phyloP scores from a whole-genome alignment of 805 yeast genomes.

The Blastobotrys muscicola region DNA sequence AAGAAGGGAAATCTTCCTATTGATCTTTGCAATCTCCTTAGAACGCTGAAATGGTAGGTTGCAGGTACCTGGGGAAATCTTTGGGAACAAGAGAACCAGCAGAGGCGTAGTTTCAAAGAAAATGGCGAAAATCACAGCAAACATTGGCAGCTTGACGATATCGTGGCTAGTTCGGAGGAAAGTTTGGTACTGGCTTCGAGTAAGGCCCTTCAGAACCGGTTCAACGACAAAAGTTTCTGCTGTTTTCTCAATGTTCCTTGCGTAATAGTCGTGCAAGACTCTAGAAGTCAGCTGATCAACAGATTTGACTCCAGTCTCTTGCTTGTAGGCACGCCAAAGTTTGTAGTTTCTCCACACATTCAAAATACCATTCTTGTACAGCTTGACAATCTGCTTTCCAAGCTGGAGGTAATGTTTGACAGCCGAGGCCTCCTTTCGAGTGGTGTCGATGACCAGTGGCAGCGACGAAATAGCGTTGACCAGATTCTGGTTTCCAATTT shows the following conservation, averaged over 20 bases:
- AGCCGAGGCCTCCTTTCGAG: constrained; percentile 7
- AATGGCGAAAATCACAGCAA: constrained; percentile 43
- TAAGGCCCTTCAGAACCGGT: constrained; percentile 28
- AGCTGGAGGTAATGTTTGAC: constrained; percentile 13
- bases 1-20: constrained; percentile 3
- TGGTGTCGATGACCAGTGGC: constrained; percentile 21
- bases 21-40: constrained; percentile 1
- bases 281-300: constrained; percentile 14
- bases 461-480: constrained; percentile 19
- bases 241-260: constrained; percentile 4
- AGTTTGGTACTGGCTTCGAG: constrained; percentile 41
- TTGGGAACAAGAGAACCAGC: constrained; percentile 43
- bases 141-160: constrained; percentile 45
- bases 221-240: background rate
- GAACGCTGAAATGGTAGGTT: constrained; percentile 36
- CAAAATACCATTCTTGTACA: constrained; percentile 40
- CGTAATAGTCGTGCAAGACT: constrained; percentile 21
- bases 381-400: constrained; percentile 23
- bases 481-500: too few relatives aligned
- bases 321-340: constrained; percentile 9
- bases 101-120: constrained; percentile 51
- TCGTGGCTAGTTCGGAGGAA: constrained; percentile 43
- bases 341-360: constrained; percentile 39
- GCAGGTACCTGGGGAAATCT: constrained; percentile 54
- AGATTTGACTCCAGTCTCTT: constrained; percentile 11